Percentiles rank a stretch among this genome's conserved stretches.
These are phyloP conservation scores for Coniella vitis DNA, from an alignment of 2,329 filamentous ascomycete genomes.

Conservation along the genomic window DNA sequence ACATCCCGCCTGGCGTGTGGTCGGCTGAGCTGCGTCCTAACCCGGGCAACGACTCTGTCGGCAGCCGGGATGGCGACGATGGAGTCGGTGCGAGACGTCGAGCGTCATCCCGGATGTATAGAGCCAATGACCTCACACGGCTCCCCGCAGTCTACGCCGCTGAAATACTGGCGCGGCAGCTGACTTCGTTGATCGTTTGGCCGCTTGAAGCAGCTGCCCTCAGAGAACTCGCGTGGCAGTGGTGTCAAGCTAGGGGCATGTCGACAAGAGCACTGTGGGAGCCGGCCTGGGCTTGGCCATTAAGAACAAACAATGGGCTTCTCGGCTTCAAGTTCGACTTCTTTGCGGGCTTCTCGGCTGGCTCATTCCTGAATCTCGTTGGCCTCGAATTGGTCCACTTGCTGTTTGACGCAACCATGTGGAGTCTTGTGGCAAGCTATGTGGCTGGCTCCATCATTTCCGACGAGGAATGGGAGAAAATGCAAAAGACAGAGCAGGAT, in stretches of 20 bases:
- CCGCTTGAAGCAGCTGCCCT: slow-evolving; percentile 42
- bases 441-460: slow-evolving; percentile 16
- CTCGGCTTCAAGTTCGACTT: slow-evolving; percentile 21
- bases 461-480: slow-evolving; percentile 13
- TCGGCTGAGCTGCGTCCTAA: slow-evolving; percentile 52
- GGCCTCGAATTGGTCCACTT: slow-evolving; percentile 40
- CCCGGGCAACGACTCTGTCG: slow-evolving; percentile 20
- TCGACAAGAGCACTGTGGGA: slow-evolving; percentile 33
- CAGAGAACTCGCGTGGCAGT: slow-evolving; percentile 37
- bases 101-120: slow-evolving; percentile 18
- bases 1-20: slow-evolving; percentile 47
- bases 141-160: slow-evolving; percentile 42
- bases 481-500: slow-evolving; percentile 4
- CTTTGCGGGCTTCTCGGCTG: slow-evolving; percentile 31
- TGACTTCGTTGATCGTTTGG: slow-evolving; percentile 34
- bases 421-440: slow-evolving; percentile 33
- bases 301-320: background rate
- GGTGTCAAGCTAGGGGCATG: slow-evolving; percentile 32
- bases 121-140: slow-evolving; percentile 40
- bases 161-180: slow-evolving; percentile 38
- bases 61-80: slow-evolving; percentile 7
- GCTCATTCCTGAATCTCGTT: slow-evolving; percentile 38
- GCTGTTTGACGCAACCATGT: slow-evolving; percentile 37
- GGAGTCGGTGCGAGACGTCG: background rate
- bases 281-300: slow-evolving; percentile 4